Conservation (phyloP, 306 rosid genomes). For the Oxytropis ochrocephala region DNA sequence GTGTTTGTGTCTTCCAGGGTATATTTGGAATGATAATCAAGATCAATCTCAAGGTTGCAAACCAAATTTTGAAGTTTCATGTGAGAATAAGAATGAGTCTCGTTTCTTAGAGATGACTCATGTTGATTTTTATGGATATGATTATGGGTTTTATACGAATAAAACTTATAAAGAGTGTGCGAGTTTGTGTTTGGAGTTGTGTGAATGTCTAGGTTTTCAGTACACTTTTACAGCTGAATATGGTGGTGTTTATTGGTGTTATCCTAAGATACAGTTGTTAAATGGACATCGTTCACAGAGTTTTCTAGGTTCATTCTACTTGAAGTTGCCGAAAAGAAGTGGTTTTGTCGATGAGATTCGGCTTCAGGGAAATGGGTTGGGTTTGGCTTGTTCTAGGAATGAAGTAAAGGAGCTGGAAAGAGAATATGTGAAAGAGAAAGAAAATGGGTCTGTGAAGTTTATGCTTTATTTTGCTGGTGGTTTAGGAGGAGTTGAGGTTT, state of each 20-base stretch:
- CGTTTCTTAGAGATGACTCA: not conserved
- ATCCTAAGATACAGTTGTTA: not conserved
- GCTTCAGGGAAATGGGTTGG: not conserved
- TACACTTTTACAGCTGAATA: not conserved
- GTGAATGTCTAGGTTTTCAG: not conserved
- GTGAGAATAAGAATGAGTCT: not conserved
- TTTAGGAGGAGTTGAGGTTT: not conserved
- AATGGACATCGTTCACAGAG: not conserved
- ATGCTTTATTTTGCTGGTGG: conserved; percentile 9
- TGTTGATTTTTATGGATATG: conserved; percentile 15
- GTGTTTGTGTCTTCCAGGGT: conserved; percentile 11
- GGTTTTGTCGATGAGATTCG: not conserved
- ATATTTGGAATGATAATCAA: not conserved
- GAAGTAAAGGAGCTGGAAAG: not conserved
- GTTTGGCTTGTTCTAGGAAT: not conserved
- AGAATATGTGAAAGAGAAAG: not conserved
- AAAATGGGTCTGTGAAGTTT: conserved; percentile 9
- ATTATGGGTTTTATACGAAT: not conserved
- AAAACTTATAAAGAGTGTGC: not conserved
- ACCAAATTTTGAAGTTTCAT: conserved; percentile 13
- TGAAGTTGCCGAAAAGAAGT: not conserved
- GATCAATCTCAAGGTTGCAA: conserved; percentile 4
- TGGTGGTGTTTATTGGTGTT: not conserved
- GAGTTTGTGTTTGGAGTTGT: not conserved
- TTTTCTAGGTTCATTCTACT: not conserved